Evolutionary conservation across 2,329 filamentous ascomycete species (phyloP).

Genomic region (Neospermospora avenae): DNA sequence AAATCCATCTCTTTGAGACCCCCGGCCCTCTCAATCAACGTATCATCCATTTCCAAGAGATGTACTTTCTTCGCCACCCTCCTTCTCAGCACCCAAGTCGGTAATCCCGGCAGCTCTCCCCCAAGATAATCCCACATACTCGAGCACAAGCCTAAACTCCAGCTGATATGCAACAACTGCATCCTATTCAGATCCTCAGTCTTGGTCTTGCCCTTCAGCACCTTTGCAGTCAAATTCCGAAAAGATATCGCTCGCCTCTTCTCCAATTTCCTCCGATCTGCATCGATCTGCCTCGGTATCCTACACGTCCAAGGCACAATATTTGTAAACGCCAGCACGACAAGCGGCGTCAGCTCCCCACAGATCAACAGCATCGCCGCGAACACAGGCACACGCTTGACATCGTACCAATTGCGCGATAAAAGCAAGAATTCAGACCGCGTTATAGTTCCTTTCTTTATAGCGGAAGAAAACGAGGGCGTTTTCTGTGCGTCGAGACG

Average conservation of each 20-base stretch:
- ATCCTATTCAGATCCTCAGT: constrained; percentile 35
- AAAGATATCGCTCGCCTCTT: constrained; percentile 49
- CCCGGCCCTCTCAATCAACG: constrained; percentile 60
- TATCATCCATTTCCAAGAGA: constrained; percentile 70
- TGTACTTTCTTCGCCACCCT: constrained; percentile 52
- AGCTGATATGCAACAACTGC: constrained; percentile 41
- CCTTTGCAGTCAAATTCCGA: constrained; percentile 36
- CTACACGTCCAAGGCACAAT: constrained; percentile 80
- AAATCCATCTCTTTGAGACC: constrained; percentile 55
- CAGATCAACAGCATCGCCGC: constrained; percentile 70
- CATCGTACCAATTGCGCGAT: constrained; percentile 65
- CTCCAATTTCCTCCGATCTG: constrained; percentile 53
- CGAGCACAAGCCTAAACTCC: constrained; percentile 40
- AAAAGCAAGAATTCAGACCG: constrained; percentile 71
- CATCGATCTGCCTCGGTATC: constrained; percentile 71
- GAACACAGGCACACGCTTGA: constrained; percentile 76
- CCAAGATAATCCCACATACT: constrained; percentile 44
- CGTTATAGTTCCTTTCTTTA: constrained; percentile 43
- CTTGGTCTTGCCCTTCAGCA: constrained; percentile 18
- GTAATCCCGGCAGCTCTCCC: constrained; percentile 36
- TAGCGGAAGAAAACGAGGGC: constrained; percentile 35
- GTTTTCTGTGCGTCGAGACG: constrained; percentile 43
- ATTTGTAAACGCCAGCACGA: constrained; percentile 67
- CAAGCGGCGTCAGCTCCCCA: constrained; percentile 81
- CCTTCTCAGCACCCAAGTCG: constrained; percentile 50